Conservation (phyloP, 176 grass and related monocot species). For the Musa troglodytarum region DNA sequence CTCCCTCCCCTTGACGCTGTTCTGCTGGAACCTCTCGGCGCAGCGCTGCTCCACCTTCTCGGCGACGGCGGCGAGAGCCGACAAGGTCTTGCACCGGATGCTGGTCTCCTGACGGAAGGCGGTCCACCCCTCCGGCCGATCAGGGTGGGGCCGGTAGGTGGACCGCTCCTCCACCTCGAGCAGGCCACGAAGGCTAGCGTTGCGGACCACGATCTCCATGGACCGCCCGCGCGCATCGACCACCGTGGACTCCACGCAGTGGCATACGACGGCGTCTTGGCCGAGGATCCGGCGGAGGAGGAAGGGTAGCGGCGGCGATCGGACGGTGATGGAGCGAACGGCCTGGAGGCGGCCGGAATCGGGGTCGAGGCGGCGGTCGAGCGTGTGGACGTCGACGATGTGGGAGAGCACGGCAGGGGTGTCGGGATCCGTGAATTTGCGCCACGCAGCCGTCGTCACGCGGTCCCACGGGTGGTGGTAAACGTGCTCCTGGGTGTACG, state of each 20-base stretch:
- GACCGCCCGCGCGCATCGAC: conserved; percentile 54
- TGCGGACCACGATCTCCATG: conserved; percentile 80
- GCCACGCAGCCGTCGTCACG: conserved; percentile 86
- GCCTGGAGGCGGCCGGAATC: conserved; percentile 47
- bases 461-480: conserved; percentile 94
- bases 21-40: conserved; percentile 76
- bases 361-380: conserved; percentile 50
- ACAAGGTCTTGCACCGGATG: conserved; percentile 73
- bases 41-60: conserved; percentile 81
- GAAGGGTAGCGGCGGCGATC: conserved; percentile 71
- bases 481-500: conserved; percentile 85
- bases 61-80: conserved; percentile 65
- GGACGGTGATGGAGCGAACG: conserved; percentile 66
- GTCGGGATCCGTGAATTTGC: conserved; percentile 86
- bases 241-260: conserved; percentile 78
- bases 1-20: conserved; percentile 74
- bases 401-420: conserved; percentile 58
- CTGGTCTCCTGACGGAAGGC: conserved; percentile 77
- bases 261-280: conserved; percentile 65
- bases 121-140: conserved; percentile 67
- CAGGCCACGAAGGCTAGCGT: conserved; percentile 60
- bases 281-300: conserved; percentile 64
- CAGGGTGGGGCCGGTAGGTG: conserved; percentile 61
- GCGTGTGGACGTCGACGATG: conserved; percentile 78
- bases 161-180: conserved; percentile 81